Evolutionary conservation across 371 early-diverging fungal species (phyloP).

Genomic region (Mortierella sp.): DNA sequence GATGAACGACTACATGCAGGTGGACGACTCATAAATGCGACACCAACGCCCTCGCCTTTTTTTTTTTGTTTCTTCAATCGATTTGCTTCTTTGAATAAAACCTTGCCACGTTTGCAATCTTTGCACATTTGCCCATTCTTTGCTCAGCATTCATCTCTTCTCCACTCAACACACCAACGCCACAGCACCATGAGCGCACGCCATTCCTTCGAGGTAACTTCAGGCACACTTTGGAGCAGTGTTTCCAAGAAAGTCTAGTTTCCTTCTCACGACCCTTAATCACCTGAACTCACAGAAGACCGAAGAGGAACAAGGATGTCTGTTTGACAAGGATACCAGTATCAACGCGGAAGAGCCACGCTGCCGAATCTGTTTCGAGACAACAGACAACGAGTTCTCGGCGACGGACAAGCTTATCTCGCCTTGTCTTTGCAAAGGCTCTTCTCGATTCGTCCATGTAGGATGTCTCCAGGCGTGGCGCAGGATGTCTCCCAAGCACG

Average conservation of each 20-base stretch:
- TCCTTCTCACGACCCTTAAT: too few relatives aligned
- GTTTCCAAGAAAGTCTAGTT: too few relatives aligned
- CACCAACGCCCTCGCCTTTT: not conserved
- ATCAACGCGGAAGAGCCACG: not conserved
- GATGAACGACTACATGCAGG: constrained; percentile 77
- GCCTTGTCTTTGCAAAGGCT: constrained; percentile 45
- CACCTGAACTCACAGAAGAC: too few relatives aligned
- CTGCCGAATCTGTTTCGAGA: constrained; percentile 41
- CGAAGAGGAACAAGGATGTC: too few relatives aligned
- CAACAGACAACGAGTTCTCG: constrained; percentile 18
- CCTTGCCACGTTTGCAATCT: too few relatives aligned
- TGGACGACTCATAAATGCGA: constrained; percentile 54
- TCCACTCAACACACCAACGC: too few relatives aligned
- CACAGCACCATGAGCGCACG: too few relatives aligned
- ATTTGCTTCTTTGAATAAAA: not conserved
- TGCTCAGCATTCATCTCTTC: too few relatives aligned
- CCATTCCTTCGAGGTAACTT: too few relatives aligned
- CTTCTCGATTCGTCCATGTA: constrained; percentile 39
- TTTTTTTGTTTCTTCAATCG: not conserved
- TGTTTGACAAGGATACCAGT: too few relatives aligned
- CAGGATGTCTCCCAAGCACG: constrained; percentile 10
- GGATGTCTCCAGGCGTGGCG: constrained; percentile 43
- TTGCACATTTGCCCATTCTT: too few relatives aligned
- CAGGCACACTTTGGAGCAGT: too few relatives aligned
- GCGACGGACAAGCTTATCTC: constrained; percentile 27